Conservation (phyloP, 2,329 filamentous ascomycete genomes). For the Arthrobotrys iridis region DNA sequence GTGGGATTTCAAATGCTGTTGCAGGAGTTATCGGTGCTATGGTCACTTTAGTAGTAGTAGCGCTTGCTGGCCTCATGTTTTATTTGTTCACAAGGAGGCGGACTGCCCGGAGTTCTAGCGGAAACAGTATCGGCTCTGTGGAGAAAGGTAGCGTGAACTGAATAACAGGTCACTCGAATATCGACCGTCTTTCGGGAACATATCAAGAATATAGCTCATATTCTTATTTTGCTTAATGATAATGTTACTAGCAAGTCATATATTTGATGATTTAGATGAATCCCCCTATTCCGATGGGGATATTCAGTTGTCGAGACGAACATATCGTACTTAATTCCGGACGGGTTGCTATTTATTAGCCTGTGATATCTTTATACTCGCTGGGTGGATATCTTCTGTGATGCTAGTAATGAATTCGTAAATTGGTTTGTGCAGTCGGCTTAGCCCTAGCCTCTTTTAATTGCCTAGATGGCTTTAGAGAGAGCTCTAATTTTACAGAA, state of each 20-base stretch:
- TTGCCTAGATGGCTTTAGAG: too few relatives aligned
- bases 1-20: conserved; percentile 47
- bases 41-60: conserved; percentile 47
- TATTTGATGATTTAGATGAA: background rate
- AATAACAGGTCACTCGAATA: background rate
- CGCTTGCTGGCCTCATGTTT: conserved; percentile 44
- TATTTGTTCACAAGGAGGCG: conserved; percentile 44
- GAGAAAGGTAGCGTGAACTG: conserved; percentile 40
- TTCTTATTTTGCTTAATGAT: background rate
- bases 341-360: too few relatives aligned
- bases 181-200: too few relatives aligned
- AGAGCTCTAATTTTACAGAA: too few relatives aligned
- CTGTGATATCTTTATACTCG: too few relatives aligned
- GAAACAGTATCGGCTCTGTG: conserved; percentile 16
- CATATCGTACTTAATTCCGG: too few relatives aligned
- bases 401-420: too few relatives aligned
- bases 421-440: too few relatives aligned
- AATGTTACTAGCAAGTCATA: background rate
- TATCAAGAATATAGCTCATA: background rate
- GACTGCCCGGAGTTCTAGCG: conserved; percentile 4
- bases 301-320: too few relatives aligned
- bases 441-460: too few relatives aligned
- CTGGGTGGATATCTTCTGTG: too few relatives aligned
- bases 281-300: too few relatives aligned
- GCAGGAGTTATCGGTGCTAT: conserved; percentile 57